Base-by-base conservation (phyloP, 768 basidiomycete species). In the Russula olivacea region DNA sequence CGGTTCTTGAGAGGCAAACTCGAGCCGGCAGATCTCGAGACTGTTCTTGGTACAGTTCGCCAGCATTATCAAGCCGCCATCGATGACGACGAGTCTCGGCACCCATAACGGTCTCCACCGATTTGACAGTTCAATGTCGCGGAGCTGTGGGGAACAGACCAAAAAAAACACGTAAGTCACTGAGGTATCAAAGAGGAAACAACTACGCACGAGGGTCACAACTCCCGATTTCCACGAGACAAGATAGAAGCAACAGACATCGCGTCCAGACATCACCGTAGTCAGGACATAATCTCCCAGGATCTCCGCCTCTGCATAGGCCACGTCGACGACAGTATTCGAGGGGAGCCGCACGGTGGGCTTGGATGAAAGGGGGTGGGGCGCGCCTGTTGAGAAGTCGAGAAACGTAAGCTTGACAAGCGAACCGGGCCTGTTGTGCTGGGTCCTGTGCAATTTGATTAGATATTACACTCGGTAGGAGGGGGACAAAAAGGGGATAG, bases 151-250 rank as follows among this genome's bases (percentile, higher is more conserved):
- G 47, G 10, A n/a, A 0, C 7, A 3, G 8, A n/a, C 36, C 34
- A 43, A 45, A 47, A 4, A 21, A 6, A 38, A 3, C 4, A 28
- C 28, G 19, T 50, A 40, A 56, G 38, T 8, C 3, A 5, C 7
- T 21, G 38, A 1, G 23, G 19, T 30, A 49, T 12, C 1, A 11
- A 23, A 21, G 9, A 10, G 23, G 41, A 51, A 12, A 6, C 0
- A 19, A 15, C 3, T 4, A 49, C 62, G 30, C 47, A 63, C 62
- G 10, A 47, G 21, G 25, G 57, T 54, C 28, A 54, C 45, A 8
- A 3, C 30, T 28, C 62, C 62, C 7, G 52, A 21, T 21, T 63
- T 63, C 62, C 62, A 63, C 10, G 62, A 63, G n/a, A 63, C 47
- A 30, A 63, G 45, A 30, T 32, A 55, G 8, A 63, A 21, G 11